Base-by-base conservation (phyloP, 306 rosid species). In the Urtica urens region DNA sequence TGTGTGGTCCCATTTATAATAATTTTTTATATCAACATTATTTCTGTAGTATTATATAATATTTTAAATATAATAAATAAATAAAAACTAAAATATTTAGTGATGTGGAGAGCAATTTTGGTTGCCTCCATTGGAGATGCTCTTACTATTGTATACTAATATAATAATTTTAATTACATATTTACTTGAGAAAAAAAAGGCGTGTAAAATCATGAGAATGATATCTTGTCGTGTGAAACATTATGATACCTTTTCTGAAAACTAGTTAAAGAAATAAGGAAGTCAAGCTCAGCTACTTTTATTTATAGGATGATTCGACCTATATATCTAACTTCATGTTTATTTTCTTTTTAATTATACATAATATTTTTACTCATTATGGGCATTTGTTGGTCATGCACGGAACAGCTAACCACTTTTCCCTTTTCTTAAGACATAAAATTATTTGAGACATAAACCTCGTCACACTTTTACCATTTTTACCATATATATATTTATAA, bases 211-310 rank as follows among this genome's bases (percentile, higher is more conserved):
- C 58, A 53, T 49, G 43, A 5, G 23, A 35, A 48, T 38, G 64
- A 65, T 58, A 59, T 69, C 38, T 46, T 61, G 59, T 69, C 67
- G 70, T 58, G 70, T 69, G 47, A 60, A 65, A 46, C 51, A 58
- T 62, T n/a, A 17, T 59, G 62, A 69, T 59, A 23, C 46, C 23
- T 4, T 44, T 30, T 38, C 10, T 37, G 42, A 38, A 35, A 39
- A 19, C 41, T 31, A 45, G n/a, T 24, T 8, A 23, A 9, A n/a
- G n/a, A 38, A 30, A 12, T 3, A 19, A 51, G 64, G 43, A 53
- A 57, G 81, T 80, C 86, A 70, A 69, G 62, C 53, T 49, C 46
- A 38, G n/a, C 59, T 19, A 29, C 43, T 21, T 59, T 75, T 60
- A 63, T 66, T 46, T 37, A 24, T 44, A 47, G 10, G 21, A 17